Evolutionary conservation across 805 yeast species (phyloP), one percentile per base, ranked within the genome.

Genomic region (Citeromyces nyonsensis): DNA sequence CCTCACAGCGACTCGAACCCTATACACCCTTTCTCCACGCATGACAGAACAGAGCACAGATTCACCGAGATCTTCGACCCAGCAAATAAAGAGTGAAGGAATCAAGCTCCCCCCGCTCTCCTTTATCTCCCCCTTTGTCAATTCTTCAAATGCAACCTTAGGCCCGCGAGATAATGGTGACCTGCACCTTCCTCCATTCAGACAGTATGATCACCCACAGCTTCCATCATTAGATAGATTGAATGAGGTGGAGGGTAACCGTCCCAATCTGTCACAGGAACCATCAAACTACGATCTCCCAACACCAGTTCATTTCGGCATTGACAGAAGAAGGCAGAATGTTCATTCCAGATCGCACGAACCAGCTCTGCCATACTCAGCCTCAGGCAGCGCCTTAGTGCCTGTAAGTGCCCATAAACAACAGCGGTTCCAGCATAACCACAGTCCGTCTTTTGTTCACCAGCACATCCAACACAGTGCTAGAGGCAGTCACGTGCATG

Each of bases 81-180:
- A 1, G 47, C 56, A 40, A 61, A 58, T 26, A 56, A 33, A 10
- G 51, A 46, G 38, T 59, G 52, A 5, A 55, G 35, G 7, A 52
- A 52, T 28, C 14, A 48, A 57, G 27, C 40, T 59, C 8, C 64
- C 66, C 8, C 62, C 64, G 1, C 54, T 59, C 10, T 57, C 63
- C 0, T 55, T 59, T 31, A 42, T 45, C 6, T 35, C 48, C 4
- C 35, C 41, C 3, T n/a, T 32, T 13, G 28, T 27, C 8, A 30
- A 28, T 9, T 18, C 33, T 12, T 9, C 30, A 11, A 22, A 18
- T n/a, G 11, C 20, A 6, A 15, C 15, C 5, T 20, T 10, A 10
- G 18, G 14, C n/a, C 24, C 12, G 6, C 12, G 20, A 15, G 30
- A 10, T 4, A 15, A 18, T 10, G 13, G 29, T 25, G 27, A 30